phyloP scores from a whole-genome alignment of 176 grass and related monocot genomes.

The Melocanna baccifera region DNA sequence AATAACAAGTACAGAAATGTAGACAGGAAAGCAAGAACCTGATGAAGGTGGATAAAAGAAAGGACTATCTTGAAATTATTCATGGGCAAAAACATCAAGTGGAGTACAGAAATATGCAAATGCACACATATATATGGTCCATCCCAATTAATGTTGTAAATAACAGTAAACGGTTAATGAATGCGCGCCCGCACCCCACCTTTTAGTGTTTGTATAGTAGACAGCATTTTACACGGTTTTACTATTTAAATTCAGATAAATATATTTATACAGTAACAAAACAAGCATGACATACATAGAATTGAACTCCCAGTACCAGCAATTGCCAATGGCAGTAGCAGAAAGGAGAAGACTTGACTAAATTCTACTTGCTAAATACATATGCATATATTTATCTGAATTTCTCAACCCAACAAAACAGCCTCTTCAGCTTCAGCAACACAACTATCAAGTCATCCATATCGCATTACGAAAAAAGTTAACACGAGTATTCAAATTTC shows the following conservation, averaged over 20 bases:
- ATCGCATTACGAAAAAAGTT: not conserved
- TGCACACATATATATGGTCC: not conserved
- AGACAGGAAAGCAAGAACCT: not conserved
- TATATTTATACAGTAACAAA: not conserved
- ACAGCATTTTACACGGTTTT: not conserved
- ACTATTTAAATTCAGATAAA: not conserved
- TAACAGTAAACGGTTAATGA: not conserved
- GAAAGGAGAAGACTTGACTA: not conserved
- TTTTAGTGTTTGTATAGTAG: not conserved
- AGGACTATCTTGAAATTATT: slow-evolving; percentile 14
- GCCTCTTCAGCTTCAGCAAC: not conserved
- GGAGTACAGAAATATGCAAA: not conserved
- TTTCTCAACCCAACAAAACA: slow-evolving; percentile 13
- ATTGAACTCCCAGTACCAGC: not conserved
- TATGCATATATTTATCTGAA: not conserved
- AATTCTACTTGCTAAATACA: not conserved
- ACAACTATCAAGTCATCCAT: not conserved
- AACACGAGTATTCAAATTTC: not conserved
- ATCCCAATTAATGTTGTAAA: not conserved
- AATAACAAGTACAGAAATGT: not conserved
- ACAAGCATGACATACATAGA: not conserved
- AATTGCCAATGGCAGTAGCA: not conserved
- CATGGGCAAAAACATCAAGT: not conserved
- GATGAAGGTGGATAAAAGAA: not conserved
- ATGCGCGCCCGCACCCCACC: not conserved